A percentile compares a stretch with the other conserved stretches of the same genome.
Conservation (phyloP, 148 eudicot species). For the Camellia granthamiana region DNA sequence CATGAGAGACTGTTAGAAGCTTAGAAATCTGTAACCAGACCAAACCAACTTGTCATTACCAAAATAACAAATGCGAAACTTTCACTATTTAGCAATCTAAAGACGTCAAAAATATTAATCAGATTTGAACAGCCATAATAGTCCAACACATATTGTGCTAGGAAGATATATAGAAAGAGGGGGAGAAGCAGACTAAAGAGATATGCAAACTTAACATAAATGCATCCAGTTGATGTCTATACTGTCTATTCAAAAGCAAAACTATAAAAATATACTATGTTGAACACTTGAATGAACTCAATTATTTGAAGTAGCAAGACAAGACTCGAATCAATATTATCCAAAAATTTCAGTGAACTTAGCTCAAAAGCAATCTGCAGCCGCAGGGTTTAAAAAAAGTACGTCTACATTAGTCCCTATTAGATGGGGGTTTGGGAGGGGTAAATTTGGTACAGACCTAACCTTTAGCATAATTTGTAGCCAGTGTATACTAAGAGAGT, state of each 20-base stretch:
- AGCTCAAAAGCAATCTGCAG: conserved; percentile 11
- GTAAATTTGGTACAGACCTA: too few species aligned
- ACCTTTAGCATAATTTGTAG: too few species aligned
- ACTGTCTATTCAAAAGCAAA: neutral
- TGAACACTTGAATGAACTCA: neutral
- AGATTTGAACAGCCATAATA: neutral
- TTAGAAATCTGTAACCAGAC: conserved; percentile 49
- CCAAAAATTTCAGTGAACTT: neutral
- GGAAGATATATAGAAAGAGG: neutral
- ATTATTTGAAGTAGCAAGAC: neutral
- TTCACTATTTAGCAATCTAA: neutral
- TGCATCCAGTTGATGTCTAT: neutral
- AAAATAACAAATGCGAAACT: neutral
- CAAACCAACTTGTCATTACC: conserved; percentile 9
- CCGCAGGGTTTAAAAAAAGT: neutral
- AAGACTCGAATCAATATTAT: neutral
- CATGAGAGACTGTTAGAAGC: conserved; percentile 57
- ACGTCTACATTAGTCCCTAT: too few species aligned
- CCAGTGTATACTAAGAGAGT: neutral
- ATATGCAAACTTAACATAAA: neutral
- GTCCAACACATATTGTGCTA: too few species aligned
- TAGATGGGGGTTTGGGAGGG: too few species aligned
- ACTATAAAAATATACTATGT: neutral
- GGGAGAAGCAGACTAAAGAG: neutral
- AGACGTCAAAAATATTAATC: neutral